Evolutionary conservation across 306 rosid species (phyloP), one percentile per base, ranked within the genome.

Genomic region (Sphenostylis stenocarpa): DNA sequence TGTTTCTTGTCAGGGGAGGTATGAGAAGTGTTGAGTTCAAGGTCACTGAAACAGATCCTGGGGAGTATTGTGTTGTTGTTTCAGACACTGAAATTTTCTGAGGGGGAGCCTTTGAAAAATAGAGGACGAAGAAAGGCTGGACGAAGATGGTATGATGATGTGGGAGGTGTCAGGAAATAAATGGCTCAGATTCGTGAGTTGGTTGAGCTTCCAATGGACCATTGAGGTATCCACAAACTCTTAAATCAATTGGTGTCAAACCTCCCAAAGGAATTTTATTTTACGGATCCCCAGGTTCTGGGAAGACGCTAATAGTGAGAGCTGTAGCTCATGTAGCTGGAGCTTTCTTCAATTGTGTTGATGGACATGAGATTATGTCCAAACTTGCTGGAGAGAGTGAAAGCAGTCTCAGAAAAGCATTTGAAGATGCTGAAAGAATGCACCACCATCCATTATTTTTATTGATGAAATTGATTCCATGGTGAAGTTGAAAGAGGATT

Each of bases 271-370:
- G 93, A 77, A 89, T 89, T 87, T 67, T 89, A 55, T 89, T 87
- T 57, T 89, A 85, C 70, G 93, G 93, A 64, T 89, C 91, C 39
- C 91, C 91, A 0, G 93, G 93, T 66, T 83, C 91, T 73, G 91
- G 93, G 65, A 89, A 87, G 79, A 89, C 88, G 19, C 61, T 89
- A 38, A 87, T 89, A 19, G 93, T 87, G 4, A 81, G 93, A 56
- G 93, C 93, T 61, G 91, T 89, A 31, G 89, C 93, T 17, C 87
- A 89, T 77, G 93, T 87, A 83, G 87, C 89, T 48, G 91, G 93
- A 29, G 93, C 93, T 28, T 89, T 89, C 79, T 89, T 89, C 80
- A 83, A 83, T 76, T 87, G 91, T 52, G 87, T 87, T 62, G 87
- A 89, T 31, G 93, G 89, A 45, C 93, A 86, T 1, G 91, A 89